These are phyloP conservation scores for Heritiera littoralis DNA, from an alignment of 345 rosid species.

Conservation along the genomic window DNA sequence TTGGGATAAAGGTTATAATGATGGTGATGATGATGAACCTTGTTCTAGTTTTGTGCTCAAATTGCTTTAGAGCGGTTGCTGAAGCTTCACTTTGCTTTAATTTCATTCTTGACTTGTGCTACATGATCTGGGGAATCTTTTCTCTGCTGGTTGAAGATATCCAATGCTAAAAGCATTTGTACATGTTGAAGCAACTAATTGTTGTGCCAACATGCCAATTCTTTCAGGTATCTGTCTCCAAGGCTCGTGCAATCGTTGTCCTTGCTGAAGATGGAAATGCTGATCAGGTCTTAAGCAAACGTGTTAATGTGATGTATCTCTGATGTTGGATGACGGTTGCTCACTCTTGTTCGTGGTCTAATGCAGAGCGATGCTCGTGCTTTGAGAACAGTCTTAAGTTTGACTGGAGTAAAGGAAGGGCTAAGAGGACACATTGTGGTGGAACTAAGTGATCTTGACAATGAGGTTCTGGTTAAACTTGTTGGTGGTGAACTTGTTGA, in stretches of 20 bases:
- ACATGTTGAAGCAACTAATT: slow-evolving; percentile 1
- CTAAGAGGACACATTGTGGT: slow-evolving; percentile 73
- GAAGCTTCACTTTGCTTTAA: slow-evolving; percentile 11
- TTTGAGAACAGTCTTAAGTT: slow-evolving; percentile 71
- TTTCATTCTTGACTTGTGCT: slow-evolving; percentile 2
- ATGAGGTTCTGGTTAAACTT: slow-evolving; percentile 77
- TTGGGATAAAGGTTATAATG: no score
- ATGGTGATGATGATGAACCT: neutral
- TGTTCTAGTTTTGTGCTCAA: neutral
- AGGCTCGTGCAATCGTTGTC: slow-evolving; percentile 69
- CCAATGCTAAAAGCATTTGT: neutral
- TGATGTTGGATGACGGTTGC: slow-evolving; percentile 17
- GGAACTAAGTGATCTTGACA: slow-evolving; percentile 76
- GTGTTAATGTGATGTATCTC: slow-evolving; percentile 13
- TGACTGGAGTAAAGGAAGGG: slow-evolving; percentile 76
- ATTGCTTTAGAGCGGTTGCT: slow-evolving; percentile 8
- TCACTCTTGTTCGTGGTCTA: slow-evolving; percentile 27
- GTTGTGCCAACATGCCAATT: slow-evolving; percentile 20
- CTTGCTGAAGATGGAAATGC: slow-evolving; percentile 85
- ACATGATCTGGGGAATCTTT: neutral
- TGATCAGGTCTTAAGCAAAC: slow-evolving; percentile 58
- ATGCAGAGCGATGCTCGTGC: slow-evolving; percentile 82
- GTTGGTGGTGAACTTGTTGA: slow-evolving; percentile 77
- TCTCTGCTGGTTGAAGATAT: slow-evolving; percentile 12
- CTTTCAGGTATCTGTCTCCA: slow-evolving; percentile 72